These are phyloP conservation scores for Hyaloperonospora arabidopsidis DNA, from an alignment of 352 stramenopile genomes.

Conservation along the genomic window DNA sequence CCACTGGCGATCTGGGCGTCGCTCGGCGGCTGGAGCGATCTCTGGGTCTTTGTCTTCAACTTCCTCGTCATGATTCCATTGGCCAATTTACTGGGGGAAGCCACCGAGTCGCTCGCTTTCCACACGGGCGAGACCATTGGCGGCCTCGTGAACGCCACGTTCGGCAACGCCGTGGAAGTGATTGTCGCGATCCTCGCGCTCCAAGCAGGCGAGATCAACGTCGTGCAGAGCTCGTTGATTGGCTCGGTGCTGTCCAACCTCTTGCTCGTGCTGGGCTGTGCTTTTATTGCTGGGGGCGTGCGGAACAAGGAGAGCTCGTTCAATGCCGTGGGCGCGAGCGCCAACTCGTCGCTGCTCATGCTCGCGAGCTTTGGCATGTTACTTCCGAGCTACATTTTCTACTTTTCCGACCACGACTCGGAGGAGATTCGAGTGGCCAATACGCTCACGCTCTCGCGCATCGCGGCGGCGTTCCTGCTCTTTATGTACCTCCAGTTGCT, in stretches of 20 bases:
- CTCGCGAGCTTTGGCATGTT: constrained; percentile 91
- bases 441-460: constrained; percentile 69
- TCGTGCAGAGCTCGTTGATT: constrained; percentile 95
- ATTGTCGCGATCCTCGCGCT: constrained; percentile 94
- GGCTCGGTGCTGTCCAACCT: constrained; percentile 97
- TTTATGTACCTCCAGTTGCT: constrained; percentile 93
- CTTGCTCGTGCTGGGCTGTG: constrained; percentile 94
- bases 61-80: constrained; percentile 96
- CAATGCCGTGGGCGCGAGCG: constrained; percentile 87
- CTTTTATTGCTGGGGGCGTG: constrained; percentile 89
- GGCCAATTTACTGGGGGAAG: constrained; percentile 92
- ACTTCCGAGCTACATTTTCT: constrained; percentile 89
- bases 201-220: constrained; percentile 88
- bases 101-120: constrained; percentile 94
- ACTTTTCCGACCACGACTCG: constrained; percentile 70
- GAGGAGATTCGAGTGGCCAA: constrained; percentile 62
- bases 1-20: constrained; percentile 67
- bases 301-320: constrained; percentile 85
- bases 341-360: constrained; percentile 92
- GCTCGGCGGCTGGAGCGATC: constrained; percentile 53
- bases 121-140: constrained; percentile 96
- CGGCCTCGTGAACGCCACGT: constrained; percentile 96
- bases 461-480: constrained; percentile 73
- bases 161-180: constrained; percentile 96
- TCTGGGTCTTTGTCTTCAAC: constrained; percentile 91